These are phyloP conservation scores for Mycosarcoma maydis DNA, from an alignment of 1,284 basidiomycete genomes.

Conservation along the genomic window DNA sequence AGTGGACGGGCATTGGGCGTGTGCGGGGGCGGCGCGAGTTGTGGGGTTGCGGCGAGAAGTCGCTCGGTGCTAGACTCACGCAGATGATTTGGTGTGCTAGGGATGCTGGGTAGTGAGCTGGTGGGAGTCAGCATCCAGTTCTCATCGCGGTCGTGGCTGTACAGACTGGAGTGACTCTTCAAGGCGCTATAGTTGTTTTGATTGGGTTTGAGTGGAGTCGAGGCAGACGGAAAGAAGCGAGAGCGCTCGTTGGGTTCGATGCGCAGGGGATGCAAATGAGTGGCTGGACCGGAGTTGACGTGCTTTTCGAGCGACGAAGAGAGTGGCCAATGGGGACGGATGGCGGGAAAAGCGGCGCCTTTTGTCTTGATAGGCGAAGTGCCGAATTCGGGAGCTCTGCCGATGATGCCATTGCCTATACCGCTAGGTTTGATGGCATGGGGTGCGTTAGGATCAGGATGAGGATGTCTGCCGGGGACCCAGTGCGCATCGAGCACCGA, in stretches of 20 bases:
- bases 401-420: constrained; percentile 43
- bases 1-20: constrained; percentile 2
- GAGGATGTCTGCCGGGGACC: constrained; percentile 27
- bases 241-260: constrained; percentile 31
- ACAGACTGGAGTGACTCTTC: neutral
- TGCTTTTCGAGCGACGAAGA: constrained; percentile 35
- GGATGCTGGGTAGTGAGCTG: constrained; percentile 55
- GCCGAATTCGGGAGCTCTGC: constrained; percentile 35
- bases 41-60: neutral
- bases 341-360: neutral
- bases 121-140: constrained; percentile 57
- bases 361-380: constrained; percentile 30
- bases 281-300: constrained; percentile 16
- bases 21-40: neutral
- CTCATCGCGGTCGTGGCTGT: constrained; percentile 21
- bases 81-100: constrained; percentile 38
- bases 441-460: constrained; percentile 16
- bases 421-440: constrained; percentile 43
- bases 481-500: constrained; percentile 14
- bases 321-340: constrained; percentile 34
- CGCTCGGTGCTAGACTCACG: constrained; percentile 31
- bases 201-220: constrained; percentile 17
- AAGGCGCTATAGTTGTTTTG: neutral
- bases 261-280: constrained; percentile 29
- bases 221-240: constrained; percentile 22